phyloP scores from a whole-genome alignment of 768 basidiomycete genomes.

The Calvatia gigantea region DNA sequence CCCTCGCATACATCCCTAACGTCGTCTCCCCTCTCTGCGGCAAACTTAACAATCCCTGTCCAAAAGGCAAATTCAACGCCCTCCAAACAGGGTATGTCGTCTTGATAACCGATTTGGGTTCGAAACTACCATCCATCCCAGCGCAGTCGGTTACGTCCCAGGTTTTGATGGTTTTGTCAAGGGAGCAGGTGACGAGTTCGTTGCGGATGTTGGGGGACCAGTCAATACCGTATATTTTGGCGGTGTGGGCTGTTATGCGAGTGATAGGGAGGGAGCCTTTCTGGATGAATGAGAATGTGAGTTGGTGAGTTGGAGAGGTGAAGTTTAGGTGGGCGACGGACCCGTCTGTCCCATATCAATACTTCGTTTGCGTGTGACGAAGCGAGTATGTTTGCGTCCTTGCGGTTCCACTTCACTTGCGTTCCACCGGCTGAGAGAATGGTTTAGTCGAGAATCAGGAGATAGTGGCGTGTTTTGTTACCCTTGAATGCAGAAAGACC shows the following conservation, averaged over 20 bases:
- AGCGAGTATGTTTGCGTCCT: constrained; percentile 82
- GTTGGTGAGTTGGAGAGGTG: neutral
- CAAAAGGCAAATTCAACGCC: constrained; percentile 90
- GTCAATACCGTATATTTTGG: constrained; percentile 97
- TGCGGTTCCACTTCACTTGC: constrained; percentile 96
- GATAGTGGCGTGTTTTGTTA: constrained; percentile 13
- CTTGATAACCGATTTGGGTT: constrained; percentile 51
- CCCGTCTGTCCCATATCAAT: constrained; percentile 92
- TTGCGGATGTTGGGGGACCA: constrained; percentile 78
- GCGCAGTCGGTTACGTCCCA: constrained; percentile 55
- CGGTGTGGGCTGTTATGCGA: constrained; percentile 74
- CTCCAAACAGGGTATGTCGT: constrained; percentile 94
- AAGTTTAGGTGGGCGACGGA: constrained; percentile 24
- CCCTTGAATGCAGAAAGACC: constrained; percentile 45
- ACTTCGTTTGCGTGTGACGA: constrained; percentile 87
- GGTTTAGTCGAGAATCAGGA: neutral
- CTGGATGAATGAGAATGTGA: constrained; percentile 32
- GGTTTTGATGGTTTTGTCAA: constrained; percentile 90
- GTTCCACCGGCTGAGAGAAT: constrained; percentile 68
- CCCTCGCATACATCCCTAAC: constrained; percentile 77
- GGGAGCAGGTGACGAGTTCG: constrained; percentile 89
- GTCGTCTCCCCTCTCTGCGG: constrained; percentile 85
- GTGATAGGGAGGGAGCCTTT: constrained; percentile 85
- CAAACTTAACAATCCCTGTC: constrained; percentile 79
- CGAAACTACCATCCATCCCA: constrained; percentile 37